phyloP scores from a whole-genome alignment of 805 yeast species.

The Candida pseudofarinosa region DNA sequence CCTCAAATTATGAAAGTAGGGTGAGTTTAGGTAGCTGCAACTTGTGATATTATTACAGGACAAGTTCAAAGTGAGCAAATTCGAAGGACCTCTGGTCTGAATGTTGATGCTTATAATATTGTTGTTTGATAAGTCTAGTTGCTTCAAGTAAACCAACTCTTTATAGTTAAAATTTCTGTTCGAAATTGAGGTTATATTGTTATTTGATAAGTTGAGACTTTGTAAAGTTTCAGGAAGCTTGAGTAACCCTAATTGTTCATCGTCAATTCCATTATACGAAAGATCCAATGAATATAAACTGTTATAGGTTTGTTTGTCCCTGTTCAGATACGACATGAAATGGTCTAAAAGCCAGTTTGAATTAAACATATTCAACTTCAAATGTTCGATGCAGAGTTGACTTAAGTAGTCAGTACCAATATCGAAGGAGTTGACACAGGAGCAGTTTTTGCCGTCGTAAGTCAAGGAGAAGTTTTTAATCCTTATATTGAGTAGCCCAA shows the following conservation, averaged over 20 bases:
- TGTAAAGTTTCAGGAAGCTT: slow-evolving; percentile 17
- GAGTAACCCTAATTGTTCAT: slow-evolving; percentile 12
- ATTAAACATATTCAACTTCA: slow-evolving; percentile 18
- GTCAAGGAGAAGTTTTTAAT: slow-evolving; percentile 13
- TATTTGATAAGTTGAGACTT: slow-evolving; percentile 24
- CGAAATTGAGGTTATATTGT: slow-evolving; percentile 7
- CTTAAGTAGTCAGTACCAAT: neutral
- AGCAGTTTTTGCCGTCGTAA: slow-evolving; percentile 3
- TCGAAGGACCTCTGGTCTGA: neutral
- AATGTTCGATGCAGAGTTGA: slow-evolving; percentile 8
- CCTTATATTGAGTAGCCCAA: slow-evolving; percentile 4
- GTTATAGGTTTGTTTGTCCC: slow-evolving; percentile 5
- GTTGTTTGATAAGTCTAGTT: slow-evolving; percentile 27
- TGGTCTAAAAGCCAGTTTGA: slow-evolving; percentile 8
- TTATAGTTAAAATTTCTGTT: slow-evolving; percentile 1
- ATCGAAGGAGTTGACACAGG: neutral
- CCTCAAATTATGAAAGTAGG: slow-evolving; percentile 10
- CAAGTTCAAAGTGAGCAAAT: slow-evolving; percentile 15
- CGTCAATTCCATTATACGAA: slow-evolving; percentile 24
- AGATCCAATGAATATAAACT: slow-evolving; percentile 19
- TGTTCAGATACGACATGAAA: slow-evolving; percentile 2
- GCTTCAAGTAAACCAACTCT: slow-evolving; percentile 6
- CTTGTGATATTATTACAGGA: slow-evolving; percentile 22
- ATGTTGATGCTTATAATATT: slow-evolving; percentile 6
- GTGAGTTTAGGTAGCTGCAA: slow-evolving; percentile 3